Evolutionary conservation across 176 grass and related monocot species (phyloP).

Genomic region (Cenchrus fungigraminus): DNA sequence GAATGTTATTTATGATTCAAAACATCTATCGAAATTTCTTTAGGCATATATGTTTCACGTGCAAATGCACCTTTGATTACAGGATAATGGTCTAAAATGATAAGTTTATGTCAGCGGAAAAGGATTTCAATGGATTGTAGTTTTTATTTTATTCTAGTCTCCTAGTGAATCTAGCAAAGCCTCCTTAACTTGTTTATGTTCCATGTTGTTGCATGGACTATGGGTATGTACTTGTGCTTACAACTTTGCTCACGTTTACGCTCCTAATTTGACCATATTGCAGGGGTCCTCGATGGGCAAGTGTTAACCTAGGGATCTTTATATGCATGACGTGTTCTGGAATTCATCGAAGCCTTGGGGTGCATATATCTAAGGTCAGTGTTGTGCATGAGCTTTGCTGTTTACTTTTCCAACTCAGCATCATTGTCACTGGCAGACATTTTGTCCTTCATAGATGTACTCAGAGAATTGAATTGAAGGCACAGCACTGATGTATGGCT

Average conservation of each 20-base stretch:
- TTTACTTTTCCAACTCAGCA: slow-evolving; percentile 25
- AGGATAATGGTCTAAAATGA: background rate
- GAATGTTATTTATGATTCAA: background rate
- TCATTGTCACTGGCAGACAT: background rate
- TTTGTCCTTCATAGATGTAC: slow-evolving; percentile 16
- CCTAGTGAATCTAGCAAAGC: background rate
- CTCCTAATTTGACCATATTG: slow-evolving; percentile 19
- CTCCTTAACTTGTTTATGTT: slow-evolving; percentile 10
- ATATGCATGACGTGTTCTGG: slow-evolving; percentile 99
- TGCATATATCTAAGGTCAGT: slow-evolving; percentile 97
- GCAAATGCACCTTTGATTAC: slow-evolving; percentile 1
- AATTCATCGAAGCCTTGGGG: slow-evolving; percentile 98
- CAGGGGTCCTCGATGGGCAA: slow-evolving; percentile 98
- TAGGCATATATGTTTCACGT: slow-evolving; percentile 22
- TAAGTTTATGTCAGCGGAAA: background rate
- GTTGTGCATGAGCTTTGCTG: background rate
- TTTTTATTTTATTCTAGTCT: background rate
- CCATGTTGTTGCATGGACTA: background rate
- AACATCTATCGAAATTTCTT: slow-evolving; percentile 1
- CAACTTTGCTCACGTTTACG: slow-evolving; percentile 10
- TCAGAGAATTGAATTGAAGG: background rate
- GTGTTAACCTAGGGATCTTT: slow-evolving; percentile 96
- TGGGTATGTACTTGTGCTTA: background rate
- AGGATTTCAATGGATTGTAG: background rate
- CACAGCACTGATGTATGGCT: background rate